Evolutionary conservation across 192 early-diverging fungal genomes (phyloP).

Genomic region (Backusella westeae): DNA sequence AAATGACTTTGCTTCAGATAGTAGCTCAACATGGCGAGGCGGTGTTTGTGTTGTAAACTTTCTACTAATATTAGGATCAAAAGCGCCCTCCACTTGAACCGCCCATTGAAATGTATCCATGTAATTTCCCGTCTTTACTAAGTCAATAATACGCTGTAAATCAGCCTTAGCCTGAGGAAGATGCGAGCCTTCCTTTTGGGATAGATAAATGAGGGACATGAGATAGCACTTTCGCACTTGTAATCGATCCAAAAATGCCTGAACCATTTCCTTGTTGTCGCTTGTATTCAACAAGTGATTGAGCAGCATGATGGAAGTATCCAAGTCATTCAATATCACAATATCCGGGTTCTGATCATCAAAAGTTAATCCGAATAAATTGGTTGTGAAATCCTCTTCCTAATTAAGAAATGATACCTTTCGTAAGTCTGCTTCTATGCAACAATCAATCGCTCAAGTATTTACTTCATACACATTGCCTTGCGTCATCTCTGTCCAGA

Average conservation of each 20-base stretch:
- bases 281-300: conserved; percentile 2
- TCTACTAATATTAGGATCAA: conserved; percentile 62
- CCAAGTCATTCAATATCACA: conserved; percentile 35
- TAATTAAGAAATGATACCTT: background rate
- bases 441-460: too few relatives aligned
- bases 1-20: conserved; percentile 41
- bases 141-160: conserved; percentile 11
- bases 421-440: too few relatives aligned
- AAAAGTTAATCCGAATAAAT: conserved; percentile 49
- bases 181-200: conserved; percentile 41
- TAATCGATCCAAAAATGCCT: conserved; percentile 25
- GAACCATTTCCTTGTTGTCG: background rate
- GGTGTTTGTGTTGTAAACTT: conserved; percentile 62
- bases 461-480: conserved; percentile 54
- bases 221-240: conserved; percentile 39
- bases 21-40: conserved; percentile 53
- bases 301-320: conserved; percentile 22
- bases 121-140: conserved; percentile 15
- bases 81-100: conserved; percentile 44
- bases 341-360: conserved; percentile 41
- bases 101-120: conserved; percentile 30
- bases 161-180: conserved; percentile 35
- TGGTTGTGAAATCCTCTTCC: conserved; percentile 63
- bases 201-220: conserved; percentile 41
- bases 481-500: conserved; percentile 55